A percentile compares a stretch with the other conserved stretches of the same genome.
These are phyloP conservation scores for Oidium heveae DNA, from an alignment of 2,329 filamentous ascomycete genomes.

Conservation along the genomic window DNA sequence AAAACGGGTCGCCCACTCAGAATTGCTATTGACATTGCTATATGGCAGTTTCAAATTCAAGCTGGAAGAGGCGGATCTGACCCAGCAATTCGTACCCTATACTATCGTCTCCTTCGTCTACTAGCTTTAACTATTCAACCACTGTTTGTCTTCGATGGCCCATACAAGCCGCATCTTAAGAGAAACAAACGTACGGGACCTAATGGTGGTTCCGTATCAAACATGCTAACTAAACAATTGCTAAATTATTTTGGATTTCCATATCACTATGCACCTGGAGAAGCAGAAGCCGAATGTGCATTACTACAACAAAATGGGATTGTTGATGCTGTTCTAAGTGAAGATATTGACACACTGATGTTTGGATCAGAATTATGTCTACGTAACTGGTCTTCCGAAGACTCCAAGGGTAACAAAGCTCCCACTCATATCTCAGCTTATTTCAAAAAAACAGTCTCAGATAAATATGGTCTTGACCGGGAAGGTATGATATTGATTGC, in stretches of 20 bases:
- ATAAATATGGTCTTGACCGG: slow-evolving; percentile 35
- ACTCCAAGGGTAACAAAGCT: slow-evolving; percentile 30
- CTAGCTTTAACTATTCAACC: slow-evolving; percentile 57
- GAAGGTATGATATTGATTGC: slow-evolving; percentile 88
- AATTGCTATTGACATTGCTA: slow-evolving; percentile 79
- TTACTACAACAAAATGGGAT: slow-evolving; percentile 56
- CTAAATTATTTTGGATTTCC: slow-evolving; percentile 68
- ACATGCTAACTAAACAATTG: slow-evolving; percentile 57
- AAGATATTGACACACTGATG: slow-evolving; percentile 95
- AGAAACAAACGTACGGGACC: slow-evolving; percentile 51
- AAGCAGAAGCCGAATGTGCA: slow-evolving; percentile 91
- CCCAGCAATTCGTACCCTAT: slow-evolving; percentile 72
- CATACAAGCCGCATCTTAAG: slow-evolving; percentile 66
- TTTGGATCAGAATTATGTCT: slow-evolving; percentile 66
- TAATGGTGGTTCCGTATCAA: slow-evolving; percentile 38
- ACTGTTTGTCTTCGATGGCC: slow-evolving; percentile 76
- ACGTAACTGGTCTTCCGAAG: slow-evolving; percentile 61
- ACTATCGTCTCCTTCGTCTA: slow-evolving; percentile 66
- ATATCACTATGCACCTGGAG: slow-evolving; percentile 68
- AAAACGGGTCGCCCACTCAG: slow-evolving; percentile 46
- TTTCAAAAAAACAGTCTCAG: slow-evolving; percentile 29
- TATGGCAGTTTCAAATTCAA: slow-evolving; percentile 91
- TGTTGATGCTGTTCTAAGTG: slow-evolving; percentile 81
- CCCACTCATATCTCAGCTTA: slow-evolving; percentile 78
- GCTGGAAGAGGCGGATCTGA: slow-evolving; percentile 69